Evolutionary conservation across 257 asterid species (phyloP).

Genomic region (Forsythia viridissima): DNA sequence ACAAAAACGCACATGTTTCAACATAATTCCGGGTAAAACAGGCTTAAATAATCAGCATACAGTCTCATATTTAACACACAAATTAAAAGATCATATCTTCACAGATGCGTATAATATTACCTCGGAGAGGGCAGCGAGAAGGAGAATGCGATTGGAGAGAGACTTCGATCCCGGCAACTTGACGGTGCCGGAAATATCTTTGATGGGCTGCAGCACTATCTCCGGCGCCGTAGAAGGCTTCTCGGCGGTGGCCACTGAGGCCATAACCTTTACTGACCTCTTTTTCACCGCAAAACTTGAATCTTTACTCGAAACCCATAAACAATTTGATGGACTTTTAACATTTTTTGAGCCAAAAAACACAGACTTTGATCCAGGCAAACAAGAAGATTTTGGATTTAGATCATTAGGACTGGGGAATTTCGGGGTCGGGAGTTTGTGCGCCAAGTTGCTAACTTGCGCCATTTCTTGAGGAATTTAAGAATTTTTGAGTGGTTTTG

Average conservation of each 20-base stretch:
- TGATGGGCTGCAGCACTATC: slow-evolving; percentile 85
- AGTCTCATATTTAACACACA: not conserved
- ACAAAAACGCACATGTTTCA: no score
- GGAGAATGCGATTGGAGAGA: slow-evolving; percentile 92
- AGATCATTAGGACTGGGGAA: slow-evolving; percentile 35
- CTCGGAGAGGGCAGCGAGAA: slow-evolving; percentile 97
- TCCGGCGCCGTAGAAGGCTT: slow-evolving; percentile 78
- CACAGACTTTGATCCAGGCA: slow-evolving; percentile 44
- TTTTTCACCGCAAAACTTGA: slow-evolving; percentile 40
- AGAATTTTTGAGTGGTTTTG: not conserved
- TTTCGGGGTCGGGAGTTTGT: slow-evolving; percentile 48
- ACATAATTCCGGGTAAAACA: no score
- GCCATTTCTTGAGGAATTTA: slow-evolving; percentile 33
- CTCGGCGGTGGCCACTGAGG: slow-evolving; percentile 74
- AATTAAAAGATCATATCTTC: not conserved
- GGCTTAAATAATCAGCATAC: not conserved
- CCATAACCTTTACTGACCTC: slow-evolving; percentile 47
- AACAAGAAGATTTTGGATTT: slow-evolving; percentile 27
- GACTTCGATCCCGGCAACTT: slow-evolving; percentile 98
- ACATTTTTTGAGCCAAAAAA: slow-evolving; percentile 49
- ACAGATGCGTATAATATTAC: slow-evolving; percentile 33
- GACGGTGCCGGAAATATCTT: slow-evolving; percentile 84
- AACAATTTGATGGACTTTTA: slow-evolving; percentile 42
- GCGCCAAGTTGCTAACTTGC: slow-evolving; percentile 51
- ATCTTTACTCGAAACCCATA: slow-evolving; percentile 45